A percentile compares a stretch with the other conserved stretches of the same genome.
Evolutionary conservation across 331 rosid genomes (phyloP).

Genomic region (Erythrophleum ivorense): DNA sequence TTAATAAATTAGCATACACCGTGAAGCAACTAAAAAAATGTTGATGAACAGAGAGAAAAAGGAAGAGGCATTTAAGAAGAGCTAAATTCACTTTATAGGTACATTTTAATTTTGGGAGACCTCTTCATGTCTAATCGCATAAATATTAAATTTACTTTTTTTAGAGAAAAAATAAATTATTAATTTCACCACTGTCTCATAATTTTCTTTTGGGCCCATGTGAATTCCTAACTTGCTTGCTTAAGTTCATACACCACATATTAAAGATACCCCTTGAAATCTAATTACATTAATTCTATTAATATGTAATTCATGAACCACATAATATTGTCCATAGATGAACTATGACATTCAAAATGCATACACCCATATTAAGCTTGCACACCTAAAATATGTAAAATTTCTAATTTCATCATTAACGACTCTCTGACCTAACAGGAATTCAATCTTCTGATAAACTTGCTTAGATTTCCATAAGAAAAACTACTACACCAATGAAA

Average conservation of each 20-base stretch:
- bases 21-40: too few relatives aligned
- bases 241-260: neutral
- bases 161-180: too few relatives aligned
- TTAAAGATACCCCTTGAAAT: neutral
- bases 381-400: neutral
- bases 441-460: neutral
- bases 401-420: neutral
- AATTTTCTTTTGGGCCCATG: too few relatives aligned
- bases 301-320: neutral
- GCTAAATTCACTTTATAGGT: too few relatives aligned
- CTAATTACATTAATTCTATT: neutral
- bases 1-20: too few relatives aligned
- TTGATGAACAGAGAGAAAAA: too few relatives aligned
- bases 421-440: neutral
- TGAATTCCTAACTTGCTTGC: neutral
- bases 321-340: neutral
- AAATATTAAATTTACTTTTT: too few relatives aligned
- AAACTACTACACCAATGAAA: conserved; percentile 30
- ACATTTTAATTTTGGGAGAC: too few relatives aligned
- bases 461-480: conserved; percentile 32
- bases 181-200: too few relatives aligned
- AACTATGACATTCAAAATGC: neutral
- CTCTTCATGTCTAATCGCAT: too few relatives aligned
- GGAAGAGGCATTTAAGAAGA: too few relatives aligned
- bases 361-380: neutral